These are phyloP conservation scores for Psilocybe tampanensis DNA, from an alignment of 768 basidiomycete genomes.

Conservation along the genomic window DNA sequence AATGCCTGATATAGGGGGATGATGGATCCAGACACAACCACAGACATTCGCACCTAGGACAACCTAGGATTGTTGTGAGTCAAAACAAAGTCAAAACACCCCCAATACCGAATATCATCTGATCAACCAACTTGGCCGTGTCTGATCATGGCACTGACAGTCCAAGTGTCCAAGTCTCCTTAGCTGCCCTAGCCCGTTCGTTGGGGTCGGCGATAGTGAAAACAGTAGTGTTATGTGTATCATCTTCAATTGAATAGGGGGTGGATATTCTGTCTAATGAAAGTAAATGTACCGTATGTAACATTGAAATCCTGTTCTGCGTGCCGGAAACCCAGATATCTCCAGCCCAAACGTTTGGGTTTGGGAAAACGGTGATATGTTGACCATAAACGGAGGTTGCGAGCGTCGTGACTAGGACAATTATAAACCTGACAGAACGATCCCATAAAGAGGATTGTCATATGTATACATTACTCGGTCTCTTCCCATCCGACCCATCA, in stretches of 20 bases:
- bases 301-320: not conserved
- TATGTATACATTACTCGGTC: not conserved
- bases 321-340: not conserved
- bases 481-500: not conserved
- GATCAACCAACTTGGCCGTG: not conserved
- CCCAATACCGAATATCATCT: not conserved
- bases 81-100: too few species aligned
- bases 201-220: not conserved
- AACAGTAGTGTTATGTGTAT: not conserved
- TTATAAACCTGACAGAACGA: not conserved
- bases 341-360: not conserved
- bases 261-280: not conserved
- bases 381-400: not conserved
- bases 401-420: slow-evolving; percentile 3
- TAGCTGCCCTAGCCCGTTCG: not conserved
- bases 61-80: not conserved
- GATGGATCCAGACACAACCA: not conserved
- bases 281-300: not conserved
- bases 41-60: not conserved
- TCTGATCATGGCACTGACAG: too few species aligned
- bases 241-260: slow-evolving; percentile 5
- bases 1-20: not conserved
- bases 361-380: not conserved
- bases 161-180: not conserved
- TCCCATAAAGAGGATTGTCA: not conserved